phyloP scores from a whole-genome alignment of 2,329 filamentous ascomycete genomes.

The Fonsecaea multimorphosa region DNA sequence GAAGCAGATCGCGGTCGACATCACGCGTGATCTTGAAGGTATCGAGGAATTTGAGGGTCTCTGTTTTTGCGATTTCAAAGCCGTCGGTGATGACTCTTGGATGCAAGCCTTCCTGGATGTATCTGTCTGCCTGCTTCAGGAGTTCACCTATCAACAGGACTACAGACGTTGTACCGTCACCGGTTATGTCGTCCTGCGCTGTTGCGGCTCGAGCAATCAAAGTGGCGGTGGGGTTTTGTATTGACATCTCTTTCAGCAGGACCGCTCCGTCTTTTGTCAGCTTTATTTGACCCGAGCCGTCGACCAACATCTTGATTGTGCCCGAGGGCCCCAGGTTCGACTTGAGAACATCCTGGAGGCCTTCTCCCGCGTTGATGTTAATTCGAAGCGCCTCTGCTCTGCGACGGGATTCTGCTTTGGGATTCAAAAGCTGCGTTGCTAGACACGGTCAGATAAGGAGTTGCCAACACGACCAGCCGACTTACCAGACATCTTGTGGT shows the following conservation, averaged over 20 bases:
- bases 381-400: constrained; percentile 95
- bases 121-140: constrained; percentile 94
- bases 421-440: constrained; percentile 96
- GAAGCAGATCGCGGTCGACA: constrained; percentile 89
- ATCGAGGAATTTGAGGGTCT: constrained; percentile 94
- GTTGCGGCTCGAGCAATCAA: constrained; percentile 84
- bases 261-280: constrained; percentile 99
- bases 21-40: constrained; percentile 86
- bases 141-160: constrained; percentile 95
- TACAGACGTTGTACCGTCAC: constrained; percentile 96
- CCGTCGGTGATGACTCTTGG: constrained; percentile 96
- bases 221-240: constrained; percentile 77
- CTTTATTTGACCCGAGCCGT: constrained; percentile 86
- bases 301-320: constrained; percentile 91
- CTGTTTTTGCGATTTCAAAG: constrained; percentile 94
- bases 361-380: constrained; percentile 96
- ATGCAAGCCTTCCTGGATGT: constrained; percentile 96
- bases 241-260: constrained; percentile 68
- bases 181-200: constrained; percentile 97
- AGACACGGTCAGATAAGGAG: constrained; percentile 45
- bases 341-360: constrained; percentile 89
- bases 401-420: constrained; percentile 97
- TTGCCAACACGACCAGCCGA: background rate
- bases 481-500: constrained; percentile 30
- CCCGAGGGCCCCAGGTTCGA: constrained; percentile 93